A percentile compares a stretch with the other conserved stretches of the same genome.
Evolutionary conservation across 2,329 filamentous ascomycete genomes (phyloP).

Genomic region (Claviceps pazoutovae): DNA sequence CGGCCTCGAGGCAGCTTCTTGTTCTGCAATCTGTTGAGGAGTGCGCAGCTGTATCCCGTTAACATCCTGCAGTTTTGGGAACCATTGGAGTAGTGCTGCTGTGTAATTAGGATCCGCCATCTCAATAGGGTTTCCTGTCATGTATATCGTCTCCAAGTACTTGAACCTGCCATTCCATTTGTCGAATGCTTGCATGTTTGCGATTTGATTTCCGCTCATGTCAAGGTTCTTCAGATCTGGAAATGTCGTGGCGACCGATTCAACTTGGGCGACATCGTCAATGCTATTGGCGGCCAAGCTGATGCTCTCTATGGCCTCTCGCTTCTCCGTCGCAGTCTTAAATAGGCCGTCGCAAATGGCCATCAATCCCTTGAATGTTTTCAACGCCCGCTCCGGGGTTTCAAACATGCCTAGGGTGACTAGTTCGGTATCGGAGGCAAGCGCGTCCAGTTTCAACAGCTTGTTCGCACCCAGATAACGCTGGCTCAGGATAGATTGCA

Average conservation of each 20-base stretch:
- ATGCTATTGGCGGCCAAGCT: conserved; percentile 72
- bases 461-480: conserved; percentile 62
- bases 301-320: conserved; percentile 67
- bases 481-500: conserved; percentile 56
- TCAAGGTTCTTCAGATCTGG: conserved; percentile 82
- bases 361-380: conserved; percentile 89
- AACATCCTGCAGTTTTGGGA: conserved; percentile 63
- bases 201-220: conserved; percentile 70
- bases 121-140: conserved; percentile 65
- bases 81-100: conserved; percentile 64
- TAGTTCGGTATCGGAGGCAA: conserved; percentile 60
- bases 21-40: conserved; percentile 50
- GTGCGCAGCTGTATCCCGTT: conserved; percentile 64
- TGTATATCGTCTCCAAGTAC: conserved; percentile 64
- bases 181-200: conserved; percentile 50
- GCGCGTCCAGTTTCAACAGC: conserved; percentile 67
- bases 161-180: conserved; percentile 70
- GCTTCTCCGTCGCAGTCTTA: conserved; percentile 55
- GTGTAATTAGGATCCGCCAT: conserved; percentile 44
- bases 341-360: conserved; percentile 69
- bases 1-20: conserved; percentile 34
- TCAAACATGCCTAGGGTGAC: conserved; percentile 64
- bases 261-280: conserved; percentile 56
- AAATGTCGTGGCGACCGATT: conserved; percentile 62
- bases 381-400: conserved; percentile 55